Evolutionary conservation across 305 asterid species (phyloP), one percentile per base, ranked within the genome.

Genomic region (Fraxinus xanthoxyloides): DNA sequence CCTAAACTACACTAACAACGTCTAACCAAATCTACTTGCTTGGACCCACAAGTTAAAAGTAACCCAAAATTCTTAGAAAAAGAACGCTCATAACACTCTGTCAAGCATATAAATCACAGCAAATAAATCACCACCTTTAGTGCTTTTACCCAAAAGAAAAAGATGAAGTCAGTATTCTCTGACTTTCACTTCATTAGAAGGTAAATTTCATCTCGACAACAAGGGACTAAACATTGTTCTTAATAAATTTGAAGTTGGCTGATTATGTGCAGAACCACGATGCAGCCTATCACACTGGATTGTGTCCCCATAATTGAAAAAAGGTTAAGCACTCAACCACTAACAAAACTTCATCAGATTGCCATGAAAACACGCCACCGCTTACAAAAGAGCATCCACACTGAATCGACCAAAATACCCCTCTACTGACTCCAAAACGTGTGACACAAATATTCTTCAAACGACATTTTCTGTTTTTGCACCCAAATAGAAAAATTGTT

Each of bases 281-380:
- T 56, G 83, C 80, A 73, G 59, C 76, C 84, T 74, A 75, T 85
- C 90, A 12, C 94, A 90, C 78, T 24, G 8, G 81, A 87, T 88
- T 63, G 69, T 36, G 9, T 43, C 82, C 76, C 85, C 81, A 28
- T 5, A 26, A 30, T 28, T 67, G 26, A 2, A 67, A 70, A 12
- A 75, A 75, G 28, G 40, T 70, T 31, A 75, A 80, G 80, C 67
- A 73, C 81, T 72, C 79, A 79, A 87, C 86, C 90, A 89, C 89
- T 83, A 81, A 82, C 90, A 86, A 80, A 89, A 87, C 89, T 82
- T 83, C 89, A 88, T 92, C 92, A 85, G 87, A 88, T 87, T 88
- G 92, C 94, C 93, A 88, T 88, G 82, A 82, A 86, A 69, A 87
- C 93, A 89, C 94, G 92, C 89, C 90, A 90, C 91, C 92, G 82